Evolutionary conservation across 2,329 filamentous ascomycete species (phyloP).

Genomic region (Catunica adiposa): DNA sequence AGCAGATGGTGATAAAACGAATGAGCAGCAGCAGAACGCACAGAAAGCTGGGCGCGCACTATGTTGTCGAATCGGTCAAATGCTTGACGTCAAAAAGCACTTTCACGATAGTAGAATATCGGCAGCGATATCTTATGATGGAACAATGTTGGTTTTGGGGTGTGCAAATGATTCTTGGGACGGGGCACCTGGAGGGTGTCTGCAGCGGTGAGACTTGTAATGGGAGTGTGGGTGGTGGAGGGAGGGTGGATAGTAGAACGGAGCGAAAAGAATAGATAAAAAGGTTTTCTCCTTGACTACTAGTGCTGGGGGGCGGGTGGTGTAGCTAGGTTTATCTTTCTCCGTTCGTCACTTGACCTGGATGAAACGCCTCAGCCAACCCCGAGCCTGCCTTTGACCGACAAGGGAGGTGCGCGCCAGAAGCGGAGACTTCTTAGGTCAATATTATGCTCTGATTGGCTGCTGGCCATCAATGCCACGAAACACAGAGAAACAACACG

Average conservation of each 20-base stretch:
- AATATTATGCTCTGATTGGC: not conserved
- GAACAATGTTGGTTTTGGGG: conserved; percentile 11
- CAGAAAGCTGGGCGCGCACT: not conserved
- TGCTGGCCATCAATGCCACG: not conserved
- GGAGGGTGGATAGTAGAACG: conserved; percentile 13
- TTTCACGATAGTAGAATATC: not conserved
- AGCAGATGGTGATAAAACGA: not conserved
- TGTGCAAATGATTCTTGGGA: conserved; percentile 12
- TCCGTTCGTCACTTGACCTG: not conserved
- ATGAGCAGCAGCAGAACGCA: not conserved
- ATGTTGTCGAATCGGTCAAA: not conserved
- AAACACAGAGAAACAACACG: not conserved
- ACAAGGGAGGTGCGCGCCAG: not conserved
- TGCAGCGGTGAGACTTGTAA: conserved; percentile 15
- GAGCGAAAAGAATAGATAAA: conserved; percentile 10
- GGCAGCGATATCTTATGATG: not conserved
- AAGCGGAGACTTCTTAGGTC: not conserved
- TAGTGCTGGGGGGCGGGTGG: not conserved
- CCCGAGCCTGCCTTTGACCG: not conserved
- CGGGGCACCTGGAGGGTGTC: conserved; percentile 14
- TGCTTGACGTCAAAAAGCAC: not conserved
- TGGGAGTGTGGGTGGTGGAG: conserved; percentile 14
- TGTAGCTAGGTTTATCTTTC: not conserved
- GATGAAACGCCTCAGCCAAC: not conserved
- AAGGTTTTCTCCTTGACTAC: conserved; percentile 9